phyloP scores from a whole-genome alignment of 805 yeast genomes.

The Candida xyloterini region DNA sequence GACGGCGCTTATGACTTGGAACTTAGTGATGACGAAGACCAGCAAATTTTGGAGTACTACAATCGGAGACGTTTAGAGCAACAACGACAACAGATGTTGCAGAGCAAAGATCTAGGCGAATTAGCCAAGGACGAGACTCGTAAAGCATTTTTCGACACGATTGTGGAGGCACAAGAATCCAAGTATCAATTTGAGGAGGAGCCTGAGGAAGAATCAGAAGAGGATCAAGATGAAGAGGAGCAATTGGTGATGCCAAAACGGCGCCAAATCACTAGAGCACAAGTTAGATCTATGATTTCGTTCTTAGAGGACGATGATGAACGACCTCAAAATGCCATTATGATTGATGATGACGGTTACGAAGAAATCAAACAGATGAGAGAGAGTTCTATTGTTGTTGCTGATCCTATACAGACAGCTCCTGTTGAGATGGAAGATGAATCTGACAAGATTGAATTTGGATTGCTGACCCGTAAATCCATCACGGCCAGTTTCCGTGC shows the following conservation, averaged over 20 bases:
- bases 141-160: constrained; percentile 64
- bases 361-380: constrained; percentile 41
- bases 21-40: constrained; percentile 74
- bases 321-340: constrained; percentile 30
- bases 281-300: constrained; percentile 26
- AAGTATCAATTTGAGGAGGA: constrained; percentile 27
- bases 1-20: constrained; percentile 57
- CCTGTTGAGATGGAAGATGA: constrained; percentile 8
- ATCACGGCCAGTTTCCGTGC: constrained; percentile 30
- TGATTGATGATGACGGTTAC: constrained; percentile 35
- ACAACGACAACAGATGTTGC: constrained; percentile 43
- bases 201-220: constrained; percentile 23
- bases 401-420: constrained; percentile 29
- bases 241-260: constrained; percentile 26
- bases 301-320: constrained; percentile 28
- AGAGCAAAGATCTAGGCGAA: constrained; percentile 41
- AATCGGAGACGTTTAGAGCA: constrained; percentile 39
- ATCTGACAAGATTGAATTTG: constrained; percentile 9
- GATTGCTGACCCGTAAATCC: constrained; percentile 27
- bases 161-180: constrained; percentile 38
- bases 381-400: constrained; percentile 53
- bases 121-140: constrained; percentile 53
- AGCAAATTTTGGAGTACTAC: constrained; percentile 40
- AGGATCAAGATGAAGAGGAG: constrained; percentile 22
- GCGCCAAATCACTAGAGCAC: constrained; percentile 33